A percentile compares a stretch with the other conserved stretches of the same genome.
phyloP scores from a whole-genome alignment of 768 basidiomycete genomes.

The Lanmaoa rubissima region DNA sequence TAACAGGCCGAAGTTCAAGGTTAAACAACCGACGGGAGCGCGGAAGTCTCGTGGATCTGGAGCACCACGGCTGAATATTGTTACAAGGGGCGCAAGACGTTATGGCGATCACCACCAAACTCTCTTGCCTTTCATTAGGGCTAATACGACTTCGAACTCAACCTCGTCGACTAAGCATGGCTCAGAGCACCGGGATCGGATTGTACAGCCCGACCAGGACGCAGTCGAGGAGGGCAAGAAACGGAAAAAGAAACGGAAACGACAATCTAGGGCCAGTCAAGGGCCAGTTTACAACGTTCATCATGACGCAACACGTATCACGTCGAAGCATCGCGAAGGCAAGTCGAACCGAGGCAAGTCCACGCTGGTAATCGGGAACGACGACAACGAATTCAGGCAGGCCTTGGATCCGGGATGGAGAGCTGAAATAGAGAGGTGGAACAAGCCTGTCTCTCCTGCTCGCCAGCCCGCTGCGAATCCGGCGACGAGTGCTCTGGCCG shows the following conservation, averaged over 20 bases:
- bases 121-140: conserved; percentile 34
- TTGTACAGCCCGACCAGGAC: conserved; percentile 7
- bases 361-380: conserved; percentile 42
- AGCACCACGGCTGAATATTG: conserved; percentile 34
- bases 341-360: conserved; percentile 10
- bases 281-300: conserved; percentile 39
- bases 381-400: conserved; percentile 43
- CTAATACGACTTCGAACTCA: conserved; percentile 8
- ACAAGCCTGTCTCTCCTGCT: conserved; percentile 18
- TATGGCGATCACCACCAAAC: conserved; percentile 38
- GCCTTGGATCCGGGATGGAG: conserved; percentile 41
- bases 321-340: conserved; percentile 24
- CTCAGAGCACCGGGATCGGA: conserved; percentile 11
- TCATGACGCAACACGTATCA: conserved; percentile 38
- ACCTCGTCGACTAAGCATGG: conserved; percentile 5
- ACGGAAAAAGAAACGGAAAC: conserved; percentile 27
- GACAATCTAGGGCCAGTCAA: conserved; percentile 28
- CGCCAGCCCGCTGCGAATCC: conserved; percentile 8
- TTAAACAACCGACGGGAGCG: conserved; percentile 11
- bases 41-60: conserved; percentile 12
- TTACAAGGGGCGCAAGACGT: conserved; percentile 37
- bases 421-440: conserved; percentile 34
- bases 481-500: background rate
- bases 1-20: conserved; percentile 14
- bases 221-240: conserved; percentile 5